A percentile compares a stretch with the other conserved stretches of the same genome.
phyloP scores from a whole-genome alignment of 768 basidiomycete genomes.

The Tricholoma furcatifolium region DNA sequence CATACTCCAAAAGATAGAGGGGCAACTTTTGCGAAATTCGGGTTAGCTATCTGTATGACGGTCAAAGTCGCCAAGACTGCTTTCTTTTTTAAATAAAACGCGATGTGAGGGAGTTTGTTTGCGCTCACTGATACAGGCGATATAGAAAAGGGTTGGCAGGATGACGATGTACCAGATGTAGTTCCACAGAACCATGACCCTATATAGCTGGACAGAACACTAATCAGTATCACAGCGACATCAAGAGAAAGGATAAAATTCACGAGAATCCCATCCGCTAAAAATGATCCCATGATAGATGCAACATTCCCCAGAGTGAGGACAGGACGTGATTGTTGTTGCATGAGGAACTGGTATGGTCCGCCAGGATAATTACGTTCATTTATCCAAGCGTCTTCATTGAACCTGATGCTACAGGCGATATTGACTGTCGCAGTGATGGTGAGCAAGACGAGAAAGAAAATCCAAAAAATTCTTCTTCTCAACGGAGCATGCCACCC shows the following conservation, averaged over 20 bases:
- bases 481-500: slow-evolving; percentile 3
- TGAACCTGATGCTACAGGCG: slow-evolving; percentile 19
- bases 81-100: neutral
- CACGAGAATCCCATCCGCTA: slow-evolving; percentile 39
- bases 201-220: slow-evolving; percentile 2
- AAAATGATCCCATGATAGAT: slow-evolving; percentile 28
- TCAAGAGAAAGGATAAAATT: slow-evolving; percentile 14
- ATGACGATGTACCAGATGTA: slow-evolving; percentile 8
- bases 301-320: slow-evolving; percentile 21
- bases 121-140: slow-evolving; percentile 10
- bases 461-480: slow-evolving; percentile 1
- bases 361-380: slow-evolving; percentile 32
- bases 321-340: slow-evolving; percentile 23
- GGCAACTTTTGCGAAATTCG: slow-evolving; percentile 21
- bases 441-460: slow-evolving; percentile 1
- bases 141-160: slow-evolving; percentile 7
- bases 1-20: slow-evolving; percentile 30
- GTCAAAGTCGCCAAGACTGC: slow-evolving; percentile 31
- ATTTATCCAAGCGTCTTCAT: slow-evolving; percentile 30
- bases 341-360: slow-evolving; percentile 28
- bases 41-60: slow-evolving; percentile 28
- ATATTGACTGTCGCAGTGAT: slow-evolving; percentile 17
- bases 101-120: too few species aligned
- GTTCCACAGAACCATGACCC: slow-evolving; percentile 11
- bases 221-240: neutral